These are phyloP conservation scores for Fraxinus ornus DNA, from an alignment of 305 asterid genomes.

Conservation along the genomic window DNA sequence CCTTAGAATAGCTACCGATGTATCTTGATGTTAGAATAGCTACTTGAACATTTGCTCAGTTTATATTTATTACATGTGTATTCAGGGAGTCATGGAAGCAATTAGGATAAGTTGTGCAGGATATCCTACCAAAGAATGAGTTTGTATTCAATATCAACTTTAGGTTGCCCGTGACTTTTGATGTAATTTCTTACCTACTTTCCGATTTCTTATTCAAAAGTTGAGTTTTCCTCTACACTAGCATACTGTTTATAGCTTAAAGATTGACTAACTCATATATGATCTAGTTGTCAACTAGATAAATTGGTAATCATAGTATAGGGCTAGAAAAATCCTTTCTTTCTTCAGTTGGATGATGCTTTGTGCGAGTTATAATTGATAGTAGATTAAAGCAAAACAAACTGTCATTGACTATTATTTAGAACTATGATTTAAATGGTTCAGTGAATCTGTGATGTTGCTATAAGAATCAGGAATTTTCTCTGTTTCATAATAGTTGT, in stretches of 20 bases:
- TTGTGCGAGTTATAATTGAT: not conserved
- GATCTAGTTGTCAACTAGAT: not conserved
- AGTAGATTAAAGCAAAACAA: not conserved
- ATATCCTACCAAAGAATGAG: constrained; percentile 94
- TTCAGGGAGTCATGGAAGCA: constrained; percentile 99
- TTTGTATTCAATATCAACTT: no score
- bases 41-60: constrained; percentile 15
- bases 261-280: not conserved
- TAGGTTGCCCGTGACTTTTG: no score
- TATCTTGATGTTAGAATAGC: constrained; percentile 15
- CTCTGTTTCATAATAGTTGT: not conserved
- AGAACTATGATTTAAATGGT: not conserved
- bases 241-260: not conserved
- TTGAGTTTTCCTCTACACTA: no score
- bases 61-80: constrained; percentile 14
- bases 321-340: not conserved
- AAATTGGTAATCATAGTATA: not conserved
- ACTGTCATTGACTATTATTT: not conserved
- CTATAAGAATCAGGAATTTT: not conserved
- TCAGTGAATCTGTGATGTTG: not conserved
- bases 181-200: no score
- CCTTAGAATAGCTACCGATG: not conserved
- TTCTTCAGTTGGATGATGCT: not conserved
- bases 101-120: constrained; percentile 99
- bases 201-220: no score